Conservation (phyloP, 2,329 filamentous ascomycete species). For the Phaeomoniella chlamydospora region DNA sequence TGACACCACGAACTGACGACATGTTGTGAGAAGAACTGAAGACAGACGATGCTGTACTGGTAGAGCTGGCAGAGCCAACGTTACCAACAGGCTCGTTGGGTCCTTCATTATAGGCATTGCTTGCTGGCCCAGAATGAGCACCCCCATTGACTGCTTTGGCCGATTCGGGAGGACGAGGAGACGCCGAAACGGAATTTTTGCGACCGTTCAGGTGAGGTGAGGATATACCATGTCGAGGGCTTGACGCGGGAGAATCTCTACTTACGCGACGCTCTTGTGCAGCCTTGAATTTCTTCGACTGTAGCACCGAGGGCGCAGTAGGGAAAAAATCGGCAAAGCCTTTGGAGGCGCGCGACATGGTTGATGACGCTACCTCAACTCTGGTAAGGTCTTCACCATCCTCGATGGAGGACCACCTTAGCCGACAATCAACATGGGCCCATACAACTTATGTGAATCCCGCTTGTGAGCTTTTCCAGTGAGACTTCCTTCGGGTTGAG, state of each 20-base stretch:
- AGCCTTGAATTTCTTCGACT: conserved; percentile 28
- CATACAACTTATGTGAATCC: too few relatives aligned
- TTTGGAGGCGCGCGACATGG: conserved; percentile 68
- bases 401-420: conserved; percentile 1
- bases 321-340: conserved; percentile 81
- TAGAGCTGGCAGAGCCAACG: conserved; percentile 58
- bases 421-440: too few relatives aligned
- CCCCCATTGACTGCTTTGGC: background rate
- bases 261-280: conserved; percentile 40
- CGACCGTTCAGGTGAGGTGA: conserved; percentile 1
- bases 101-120: background rate
- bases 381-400: conserved; percentile 1
- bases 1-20: conserved; percentile 39
- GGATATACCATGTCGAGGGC: background rate
- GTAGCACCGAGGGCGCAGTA: conserved; percentile 53
- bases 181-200: background rate
- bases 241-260: background rate
- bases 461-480: too few relatives aligned
- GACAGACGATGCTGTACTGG: conserved; percentile 56
- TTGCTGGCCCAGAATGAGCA: background rate
- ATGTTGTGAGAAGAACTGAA: conserved; percentile 45
- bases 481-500: too few relatives aligned
- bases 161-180: background rate
- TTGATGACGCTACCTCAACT: conserved; percentile 22
- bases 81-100: conserved; percentile 32